Evolutionary conservation across 805 yeast species (phyloP), one percentile per base, ranked within the genome.

Genomic region (Vanderwaltozyma polyspora): DNA sequence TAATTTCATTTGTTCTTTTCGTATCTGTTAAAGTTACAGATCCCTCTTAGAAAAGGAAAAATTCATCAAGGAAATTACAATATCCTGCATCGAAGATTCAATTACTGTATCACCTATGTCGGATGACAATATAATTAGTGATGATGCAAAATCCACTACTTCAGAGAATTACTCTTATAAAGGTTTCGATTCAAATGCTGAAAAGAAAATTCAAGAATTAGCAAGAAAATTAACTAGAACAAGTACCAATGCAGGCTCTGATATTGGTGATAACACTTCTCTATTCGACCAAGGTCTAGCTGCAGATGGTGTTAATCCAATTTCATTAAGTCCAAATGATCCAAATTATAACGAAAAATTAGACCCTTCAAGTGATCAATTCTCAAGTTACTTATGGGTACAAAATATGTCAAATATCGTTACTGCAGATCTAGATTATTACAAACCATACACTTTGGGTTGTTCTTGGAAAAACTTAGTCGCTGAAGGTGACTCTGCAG

Each of bases 401-500:
- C 74, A 74, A 48, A 78, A 78, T 45, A 53, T 76, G 59, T 63
- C 76, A 39, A 72, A 70, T 40, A 48, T 78, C 38, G 54, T 59
- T 43, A 65, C 64, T 24, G 49, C 66, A 2, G 80, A 79, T 45
- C 72, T 73, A 0, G 82, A 76, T 17, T 73, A 72, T 56, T 78
- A 72, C 51, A 74, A 70, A 48, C 80, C 78, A 15, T 63, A 75
- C 21, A 61, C 70, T 13, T 57, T 79, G 43, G 80, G 82, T 16
- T 55, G 79, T 39, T 72, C 73, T 7, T 76, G 73, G 64, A 65
- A 67, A 38, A 57, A 75, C 46, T 59, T 78, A 46, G 52, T 78
- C 38, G 81, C 79, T 3, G 68, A 57, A 41, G 86, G 85, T 52
- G 64, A 72, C 34, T 79, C 84, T 3, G 64, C 76, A 3, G 84